Base-by-base conservation (phyloP, 179 eudicot genomes). In the Patellifolia procumbens region DNA sequence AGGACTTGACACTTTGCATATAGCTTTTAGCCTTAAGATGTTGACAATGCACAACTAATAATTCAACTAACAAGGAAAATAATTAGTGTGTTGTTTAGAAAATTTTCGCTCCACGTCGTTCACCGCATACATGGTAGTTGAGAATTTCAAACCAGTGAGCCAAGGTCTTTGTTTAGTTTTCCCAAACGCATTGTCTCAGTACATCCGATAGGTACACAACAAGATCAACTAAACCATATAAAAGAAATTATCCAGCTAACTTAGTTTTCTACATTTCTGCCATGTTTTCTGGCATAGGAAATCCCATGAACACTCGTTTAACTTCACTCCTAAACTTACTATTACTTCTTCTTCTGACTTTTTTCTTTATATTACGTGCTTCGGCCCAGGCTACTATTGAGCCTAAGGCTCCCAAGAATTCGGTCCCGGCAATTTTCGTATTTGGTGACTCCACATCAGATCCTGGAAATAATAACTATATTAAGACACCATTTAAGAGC, bases 371-470 rank as follows among this genome's bases (percentile, higher is more conserved):
- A 22, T 42, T 15, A 32, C 3, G 70, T 42, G 70, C 32, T 66
- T 8, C 70, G 11, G 51, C 52, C 32, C 31, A 39, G 34, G n/a
- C 70, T 66, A 22, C 31, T n/a, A 29, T 39, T 8, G 70, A 66
- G 43, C 70, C 49, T 66, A 66, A 22, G 31, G 70, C 51, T 4
- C 51, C 70, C 0, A 22, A 22, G 6, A 66, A 66, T 10, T 66
- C 70, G 7, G 46, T 66, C 70, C 5, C 9, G 39, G 70, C 94
- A 16, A 63, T 89, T 32, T 80, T 86, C 20, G 88, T 92, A 34
- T 90, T 92, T 12, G 97, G 94, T n/a, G 97, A 92, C 73, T 92
- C 97, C 2, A 89, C 93, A 0, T 86, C 85, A 2, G 97, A 92
- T 48, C 87, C 97, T 0, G 97, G 97, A 35, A 92, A 92, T 73